Base-by-base conservation (phyloP, 352 stramenopile genomes). In the Peronosclerospora sorghi region DNA sequence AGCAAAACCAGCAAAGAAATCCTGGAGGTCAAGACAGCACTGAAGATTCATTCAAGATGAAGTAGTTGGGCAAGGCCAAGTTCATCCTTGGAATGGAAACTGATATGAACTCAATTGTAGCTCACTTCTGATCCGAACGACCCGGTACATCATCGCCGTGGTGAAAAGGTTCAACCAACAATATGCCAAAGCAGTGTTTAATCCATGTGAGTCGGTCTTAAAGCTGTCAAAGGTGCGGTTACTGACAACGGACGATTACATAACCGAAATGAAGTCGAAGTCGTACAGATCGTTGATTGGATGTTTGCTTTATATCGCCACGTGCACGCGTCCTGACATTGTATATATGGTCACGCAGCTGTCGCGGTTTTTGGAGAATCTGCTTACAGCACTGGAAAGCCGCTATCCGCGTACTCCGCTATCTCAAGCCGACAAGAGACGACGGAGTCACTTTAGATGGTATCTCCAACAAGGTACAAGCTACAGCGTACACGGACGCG, bases 11-110 rank as follows among this genome's bases (percentile, higher is more conserved):
- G 7, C 17, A 15, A 19, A 0, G 40, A 45, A 13, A 44, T 45
- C 10, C 1, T 37, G 0, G 37, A 48, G 2, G 49, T 65, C 8
- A 56, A 65, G 32, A 6, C 7, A 6, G 32, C 27, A 1, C 28
- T 56, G 0, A 54, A 54, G 21, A 26, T 26, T 26, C 21, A 7
- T 26, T 26, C 21, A 26, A 26, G 21, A 26, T 26, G 21, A 26
- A 26, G 21, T 3, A 26, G 3, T 26, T 26, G 21, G 21, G 21
- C 4, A 26, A 26, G 3, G 21, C 6, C 21, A 26, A 26, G 6
- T 26, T 26, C 6, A 26, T 26, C 6, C 13, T 14, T 13, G 30
- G 9, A 12, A 32, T 32, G 28, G 28, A 32, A 14, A 32, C 13
- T 14, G 13, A 32, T 8, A 32, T 8, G 28, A 32, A 5, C 28